Evolutionary conservation across 305 asterid genomes (phyloP).

Genomic region (Solanum hybrid): DNA sequence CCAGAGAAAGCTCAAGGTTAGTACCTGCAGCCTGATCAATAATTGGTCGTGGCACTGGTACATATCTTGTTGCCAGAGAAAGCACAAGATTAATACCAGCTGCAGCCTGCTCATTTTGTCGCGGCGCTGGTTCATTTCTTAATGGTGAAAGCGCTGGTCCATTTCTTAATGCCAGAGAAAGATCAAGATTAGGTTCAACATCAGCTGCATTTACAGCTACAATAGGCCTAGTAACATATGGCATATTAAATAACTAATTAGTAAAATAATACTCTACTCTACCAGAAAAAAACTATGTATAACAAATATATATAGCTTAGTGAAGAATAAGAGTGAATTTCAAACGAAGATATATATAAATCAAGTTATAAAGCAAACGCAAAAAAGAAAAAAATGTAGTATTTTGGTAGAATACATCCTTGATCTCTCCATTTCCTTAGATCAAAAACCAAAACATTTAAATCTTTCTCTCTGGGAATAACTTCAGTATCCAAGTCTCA

Average conservation of each 20-base stretch:
- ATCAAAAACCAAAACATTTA: neutral
- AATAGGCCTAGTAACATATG: neutral
- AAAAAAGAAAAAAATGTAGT: too few relatives aligned
- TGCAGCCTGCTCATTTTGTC: neutral
- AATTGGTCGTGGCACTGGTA: neutral
- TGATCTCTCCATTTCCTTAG: neutral
- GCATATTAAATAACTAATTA: neutral
- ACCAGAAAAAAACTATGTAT: neutral
- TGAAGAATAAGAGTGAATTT: too few relatives aligned
- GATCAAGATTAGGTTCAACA: neutral
- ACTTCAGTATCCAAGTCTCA: neutral
- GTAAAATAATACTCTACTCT: neutral
- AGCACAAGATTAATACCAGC: neutral
- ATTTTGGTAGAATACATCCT: neutral
- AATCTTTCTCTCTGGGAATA: neutral
- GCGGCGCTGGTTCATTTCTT: neutral
- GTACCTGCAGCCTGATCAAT: neutral
- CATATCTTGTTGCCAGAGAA: neutral
- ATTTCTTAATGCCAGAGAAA: neutral
- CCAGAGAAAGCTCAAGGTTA: neutral
- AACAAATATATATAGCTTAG: too few relatives aligned
- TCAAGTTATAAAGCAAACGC: too few relatives aligned
- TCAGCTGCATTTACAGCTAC: neutral
- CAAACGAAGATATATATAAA: too few relatives aligned
- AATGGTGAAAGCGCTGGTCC: neutral